A percentile compares a stretch with the other conserved stretches of the same genome.
Evolutionary conservation across 1,284 basidiomycete species (phyloP).

Genomic region (Boletellus dicymbophilus): DNA sequence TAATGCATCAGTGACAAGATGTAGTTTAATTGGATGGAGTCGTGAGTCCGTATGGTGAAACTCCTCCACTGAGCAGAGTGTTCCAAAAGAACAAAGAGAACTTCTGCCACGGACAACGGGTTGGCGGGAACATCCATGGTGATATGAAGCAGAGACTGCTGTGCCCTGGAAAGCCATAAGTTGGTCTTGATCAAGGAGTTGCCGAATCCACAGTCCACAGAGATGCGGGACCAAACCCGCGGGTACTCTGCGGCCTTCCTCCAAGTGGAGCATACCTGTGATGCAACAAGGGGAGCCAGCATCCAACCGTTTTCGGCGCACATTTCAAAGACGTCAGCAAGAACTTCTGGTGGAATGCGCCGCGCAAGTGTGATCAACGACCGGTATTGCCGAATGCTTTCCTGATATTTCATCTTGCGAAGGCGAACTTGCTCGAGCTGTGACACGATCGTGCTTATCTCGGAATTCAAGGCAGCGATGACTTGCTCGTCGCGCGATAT

Average conservation of each 20-base stretch:
- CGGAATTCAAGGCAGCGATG: constrained; percentile 42
- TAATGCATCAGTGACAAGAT: constrained; percentile 39
- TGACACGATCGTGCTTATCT: constrained; percentile 42
- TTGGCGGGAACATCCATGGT: constrained; percentile 42
- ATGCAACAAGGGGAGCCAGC: constrained; percentile 53
- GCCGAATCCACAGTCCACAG: constrained; percentile 48
- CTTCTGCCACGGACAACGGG: constrained; percentile 24
- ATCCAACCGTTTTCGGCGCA: constrained; percentile 55
- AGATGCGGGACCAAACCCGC: constrained; percentile 59
- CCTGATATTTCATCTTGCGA: constrained; percentile 42
- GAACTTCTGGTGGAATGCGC: constrained; percentile 55
- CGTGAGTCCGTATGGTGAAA: constrained; percentile 41
- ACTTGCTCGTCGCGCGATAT: constrained; percentile 43
- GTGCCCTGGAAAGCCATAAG: constrained; percentile 53
- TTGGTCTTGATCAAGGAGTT: constrained; percentile 44
- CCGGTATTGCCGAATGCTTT: constrained; percentile 44
- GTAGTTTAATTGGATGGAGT: constrained; percentile 40
- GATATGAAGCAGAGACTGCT: constrained; percentile 42
- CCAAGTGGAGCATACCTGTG: constrained; percentile 65
- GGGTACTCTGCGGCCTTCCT: constrained; percentile 52
- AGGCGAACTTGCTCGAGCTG: constrained; percentile 46
- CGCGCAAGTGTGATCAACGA: constrained; percentile 57
- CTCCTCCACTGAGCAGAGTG: constrained; percentile 46
- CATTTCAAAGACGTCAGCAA: constrained; percentile 54
- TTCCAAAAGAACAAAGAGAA: constrained; percentile 43